These are phyloP conservation scores for Monoraphidium neglectum DNA, from an alignment of 139 green algal species.

Conservation along the genomic window DNA sequence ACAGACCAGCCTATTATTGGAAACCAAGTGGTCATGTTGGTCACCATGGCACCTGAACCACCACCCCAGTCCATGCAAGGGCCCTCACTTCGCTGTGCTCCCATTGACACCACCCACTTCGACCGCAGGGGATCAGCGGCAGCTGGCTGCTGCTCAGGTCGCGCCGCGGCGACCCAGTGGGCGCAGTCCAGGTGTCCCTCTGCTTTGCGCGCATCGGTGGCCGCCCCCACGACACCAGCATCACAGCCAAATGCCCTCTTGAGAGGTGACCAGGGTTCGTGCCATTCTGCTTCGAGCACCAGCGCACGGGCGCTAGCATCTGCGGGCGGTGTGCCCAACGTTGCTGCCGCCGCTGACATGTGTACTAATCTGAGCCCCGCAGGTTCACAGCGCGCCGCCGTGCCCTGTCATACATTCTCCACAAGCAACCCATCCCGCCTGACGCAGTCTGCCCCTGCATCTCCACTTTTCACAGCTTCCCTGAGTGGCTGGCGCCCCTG, in stretches of 20 bases:
- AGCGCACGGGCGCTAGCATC: background rate
- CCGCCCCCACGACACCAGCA: constrained; percentile 8
- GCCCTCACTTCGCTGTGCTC: too few species aligned
- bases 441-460: background rate
- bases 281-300: background rate
- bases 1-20: too few species aligned
- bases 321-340: too few species aligned
- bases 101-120: too few species aligned
- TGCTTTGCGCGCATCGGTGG: constrained; percentile 24
- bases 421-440: background rate
- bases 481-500: constrained; percentile 16
- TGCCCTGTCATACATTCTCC: background rate
- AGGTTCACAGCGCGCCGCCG: background rate
- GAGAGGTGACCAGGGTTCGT: constrained; percentile 6
- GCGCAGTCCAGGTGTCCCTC: constrained; percentile 53
- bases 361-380: background rate
- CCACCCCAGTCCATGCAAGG: too few species aligned
- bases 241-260: constrained; percentile 13
- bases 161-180: constrained; percentile 38
- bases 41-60: too few species aligned
- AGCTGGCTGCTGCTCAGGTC: constrained; percentile 51
- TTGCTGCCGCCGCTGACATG: too few species aligned
- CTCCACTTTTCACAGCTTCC: constrained; percentile 8
- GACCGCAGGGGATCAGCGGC: background rate
- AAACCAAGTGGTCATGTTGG: too few species aligned